Evolutionary conservation across 495 filamentous ascomycete genomes (phyloP).

Genomic region (Penicillium desertorum): DNA sequence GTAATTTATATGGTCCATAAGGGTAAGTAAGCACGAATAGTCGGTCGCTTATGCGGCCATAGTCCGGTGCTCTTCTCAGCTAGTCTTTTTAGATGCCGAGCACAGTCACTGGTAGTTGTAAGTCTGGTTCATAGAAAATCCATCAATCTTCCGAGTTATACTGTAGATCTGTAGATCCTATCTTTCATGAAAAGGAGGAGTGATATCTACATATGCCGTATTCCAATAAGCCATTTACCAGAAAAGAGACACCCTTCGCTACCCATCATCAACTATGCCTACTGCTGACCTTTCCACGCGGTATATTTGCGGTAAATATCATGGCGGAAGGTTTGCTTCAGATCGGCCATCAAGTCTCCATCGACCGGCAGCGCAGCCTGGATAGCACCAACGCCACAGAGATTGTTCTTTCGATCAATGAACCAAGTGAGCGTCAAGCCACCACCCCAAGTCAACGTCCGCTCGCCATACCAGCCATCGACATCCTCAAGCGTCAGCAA

Average conservation of each 20-base stretch:
- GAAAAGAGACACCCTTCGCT: background rate
- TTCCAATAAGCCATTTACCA: background rate
- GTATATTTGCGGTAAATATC: constrained; percentile 41
- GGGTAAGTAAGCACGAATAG: too few relatives aligned
- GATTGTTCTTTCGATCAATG: constrained; percentile 46
- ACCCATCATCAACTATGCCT: background rate
- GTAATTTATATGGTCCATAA: too few relatives aligned
- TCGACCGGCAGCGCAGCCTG: constrained; percentile 41
- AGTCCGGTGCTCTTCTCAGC: too few relatives aligned
- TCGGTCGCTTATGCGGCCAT: too few relatives aligned
- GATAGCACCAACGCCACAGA: constrained; percentile 44
- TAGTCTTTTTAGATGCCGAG: too few relatives aligned
- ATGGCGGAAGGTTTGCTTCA: constrained; percentile 47
- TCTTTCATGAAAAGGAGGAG: background rate
- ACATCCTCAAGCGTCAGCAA: constrained; percentile 31
- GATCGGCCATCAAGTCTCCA: constrained; percentile 14
- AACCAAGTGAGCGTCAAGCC: constrained; percentile 43
- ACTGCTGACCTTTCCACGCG: constrained; percentile 15
- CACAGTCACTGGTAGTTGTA: too few relatives aligned
- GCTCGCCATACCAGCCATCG: constrained; percentile 45
- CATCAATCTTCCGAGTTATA: too few relatives aligned
- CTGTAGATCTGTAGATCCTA: too few relatives aligned
- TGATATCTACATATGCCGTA: background rate
- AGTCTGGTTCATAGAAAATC: too few relatives aligned
- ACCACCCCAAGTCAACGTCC: constrained; percentile 40